A percentile compares a stretch with the other conserved stretches of the same genome.
phyloP scores from a whole-genome alignment of 2,329 filamentous ascomycete genomes.

The Phialemoniopsis sp. region DNA sequence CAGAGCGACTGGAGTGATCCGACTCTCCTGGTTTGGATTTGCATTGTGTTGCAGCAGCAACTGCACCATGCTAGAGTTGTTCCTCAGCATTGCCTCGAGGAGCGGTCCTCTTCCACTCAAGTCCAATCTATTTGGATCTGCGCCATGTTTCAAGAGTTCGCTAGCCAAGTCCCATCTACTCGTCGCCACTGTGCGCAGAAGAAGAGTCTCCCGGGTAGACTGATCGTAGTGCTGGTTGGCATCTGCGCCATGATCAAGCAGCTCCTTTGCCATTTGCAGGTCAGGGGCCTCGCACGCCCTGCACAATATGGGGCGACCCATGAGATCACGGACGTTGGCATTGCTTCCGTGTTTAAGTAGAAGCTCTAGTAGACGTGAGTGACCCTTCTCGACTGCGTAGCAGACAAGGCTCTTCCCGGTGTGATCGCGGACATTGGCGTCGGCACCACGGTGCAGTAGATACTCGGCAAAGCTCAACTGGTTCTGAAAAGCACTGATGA shows the following conservation, averaged over 20 bases:
- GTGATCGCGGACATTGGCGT: constrained; percentile 11
- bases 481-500: constrained; percentile 20
- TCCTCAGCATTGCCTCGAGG: no score
- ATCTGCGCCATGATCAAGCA: constrained; percentile 27
- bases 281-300: constrained; percentile 25
- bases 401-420: constrained; percentile 15
- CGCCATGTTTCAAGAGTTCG: no score
- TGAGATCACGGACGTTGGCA: constrained; percentile 17
- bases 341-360: constrained; percentile 28
- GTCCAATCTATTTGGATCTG: no score
- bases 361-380: constrained; percentile 18
- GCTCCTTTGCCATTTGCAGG: constrained; percentile 24
- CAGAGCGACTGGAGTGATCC: no score
- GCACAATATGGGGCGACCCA: constrained; percentile 18
- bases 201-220: no score
- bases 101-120: no score
- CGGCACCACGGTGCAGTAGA: constrained; percentile 13
- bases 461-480: constrained; percentile 16
- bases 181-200: no score
- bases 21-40: no score
- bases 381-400: constrained; percentile 16
- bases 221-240: constrained; percentile 19
- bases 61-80: no score
- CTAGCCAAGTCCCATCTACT: no score
- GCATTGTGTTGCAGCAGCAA: no score